Conservation (phyloP, 345 rosid species). For the Nephelium lappaceum region DNA sequence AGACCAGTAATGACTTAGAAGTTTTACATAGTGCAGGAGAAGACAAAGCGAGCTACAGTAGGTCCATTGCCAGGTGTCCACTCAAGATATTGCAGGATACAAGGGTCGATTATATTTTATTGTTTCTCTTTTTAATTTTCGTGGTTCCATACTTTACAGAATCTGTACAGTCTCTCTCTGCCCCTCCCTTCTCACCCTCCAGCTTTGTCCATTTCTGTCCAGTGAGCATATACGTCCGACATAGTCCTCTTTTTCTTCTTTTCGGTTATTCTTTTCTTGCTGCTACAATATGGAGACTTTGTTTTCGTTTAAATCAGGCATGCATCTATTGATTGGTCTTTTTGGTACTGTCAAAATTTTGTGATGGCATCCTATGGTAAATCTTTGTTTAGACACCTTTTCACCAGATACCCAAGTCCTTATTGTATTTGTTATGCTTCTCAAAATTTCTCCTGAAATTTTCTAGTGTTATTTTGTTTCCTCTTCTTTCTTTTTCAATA, state of each 20-base stretch:
- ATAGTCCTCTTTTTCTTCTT: not conserved
- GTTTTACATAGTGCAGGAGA: slow-evolving; percentile 69
- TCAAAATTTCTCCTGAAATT: not conserved
- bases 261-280: not conserved
- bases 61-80: slow-evolving; percentile 98
- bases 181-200: not conserved
- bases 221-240: not conserved
- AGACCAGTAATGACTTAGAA: slow-evolving; percentile 25
- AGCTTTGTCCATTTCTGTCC: not conserved
- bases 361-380: not conserved
- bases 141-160: not conserved
- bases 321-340: not conserved
- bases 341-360: not conserved
- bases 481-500: not conserved
- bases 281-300: slow-evolving; percentile 7
- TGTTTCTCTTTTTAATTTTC: not conserved
- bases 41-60: slow-evolving; percentile 77
- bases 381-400: not conserved
- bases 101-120: slow-evolving; percentile 47
- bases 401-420: not conserved
- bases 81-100: slow-evolving; percentile 96
- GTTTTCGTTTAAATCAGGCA: not conserved
- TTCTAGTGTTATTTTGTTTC: not conserved
- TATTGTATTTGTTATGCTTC: not conserved
- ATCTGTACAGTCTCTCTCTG: not conserved